Base-by-base conservation (phyloP, 1,284 basidiomycete species). In the Cryptococcus depauperatus region DNA sequence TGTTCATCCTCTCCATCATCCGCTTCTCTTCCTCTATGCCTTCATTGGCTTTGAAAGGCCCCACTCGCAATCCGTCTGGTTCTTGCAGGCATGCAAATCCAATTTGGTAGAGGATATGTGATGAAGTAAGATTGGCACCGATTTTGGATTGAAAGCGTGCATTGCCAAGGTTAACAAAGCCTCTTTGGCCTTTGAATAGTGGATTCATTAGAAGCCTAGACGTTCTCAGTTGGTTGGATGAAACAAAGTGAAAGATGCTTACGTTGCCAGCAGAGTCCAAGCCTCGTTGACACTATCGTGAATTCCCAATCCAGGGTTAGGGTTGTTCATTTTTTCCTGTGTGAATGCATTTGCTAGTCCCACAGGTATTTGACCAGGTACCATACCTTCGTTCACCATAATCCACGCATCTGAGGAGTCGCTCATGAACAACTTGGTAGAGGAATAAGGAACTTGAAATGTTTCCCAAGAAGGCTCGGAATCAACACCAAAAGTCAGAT, bases 141-240 rank as follows among this genome's bases (percentile, higher is more conserved):
- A 67, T 57, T 25, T 56, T 51, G 10, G 35, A 43, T 30, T 50
- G 39, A 46, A 63, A 67, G 19, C 48, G 55, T 23, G 44, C 40
- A 50, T 64, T 67, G 21, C 55, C 46, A 19, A 69, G 46, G 37
- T 56, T 59, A 23, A 69, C 58, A 56, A 58, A 67, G 3, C 65
- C 64, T 21, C 61, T 44, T 28, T 66, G 59, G 18, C 55, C 54
- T 35, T 56, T 61, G 54, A 69, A 67, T 10, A 67, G 37, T 0
- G 66, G 56, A 41, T 69, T 69, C 26, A 45, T 44, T 3, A 69
- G 55, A 1, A 69, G 49, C 1, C 64, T 67, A 30, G 11, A 30
- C 23, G 8, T 25, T 14, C 11, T 14, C 23, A 11, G 1, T 7
- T 21, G 22, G 22, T 25, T 33, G 8, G 3, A 14, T 23, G 37